A percentile compares a stretch with the other conserved stretches of the same genome.
Evolutionary conservation across 352 stramenopile genomes (phyloP).

Genomic region (Phytophthora foliorum): DNA sequence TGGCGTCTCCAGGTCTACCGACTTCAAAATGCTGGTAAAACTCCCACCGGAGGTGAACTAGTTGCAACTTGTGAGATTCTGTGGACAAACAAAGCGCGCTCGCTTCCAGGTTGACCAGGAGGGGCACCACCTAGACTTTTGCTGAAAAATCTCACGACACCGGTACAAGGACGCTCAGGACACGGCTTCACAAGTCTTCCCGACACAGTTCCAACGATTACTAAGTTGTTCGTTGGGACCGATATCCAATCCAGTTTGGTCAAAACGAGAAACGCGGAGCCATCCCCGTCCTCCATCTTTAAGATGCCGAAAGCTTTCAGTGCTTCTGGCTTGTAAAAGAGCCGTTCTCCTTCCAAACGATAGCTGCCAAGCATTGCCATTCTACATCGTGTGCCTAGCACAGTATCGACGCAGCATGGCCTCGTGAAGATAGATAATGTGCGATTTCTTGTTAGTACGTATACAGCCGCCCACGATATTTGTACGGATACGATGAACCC

Average conservation of each 20-base stretch:
- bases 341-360: not conserved
- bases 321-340: constrained; percentile 21
- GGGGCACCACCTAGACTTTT: constrained; percentile 8
- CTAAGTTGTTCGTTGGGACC: constrained; percentile 7
- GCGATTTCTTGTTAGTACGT: not conserved
- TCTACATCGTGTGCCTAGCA: constrained; percentile 16
- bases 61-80: not conserved
- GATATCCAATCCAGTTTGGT: constrained; percentile 21
- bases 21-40: not conserved
- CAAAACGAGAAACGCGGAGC: constrained; percentile 17
- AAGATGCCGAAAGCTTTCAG: constrained; percentile 34
- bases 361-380: constrained; percentile 29
- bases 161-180: not conserved
- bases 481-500: constrained; percentile 21
- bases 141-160: constrained; percentile 12
- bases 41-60: not conserved
- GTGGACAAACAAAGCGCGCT: not conserved
- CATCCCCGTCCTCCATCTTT: constrained; percentile 16
- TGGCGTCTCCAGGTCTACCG: too few species aligned
- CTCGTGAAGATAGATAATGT: constrained; percentile 8
- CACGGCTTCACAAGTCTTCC: constrained; percentile 18
- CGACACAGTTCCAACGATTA: constrained; percentile 14
- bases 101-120: too few species aligned
- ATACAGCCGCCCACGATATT: not conserved
- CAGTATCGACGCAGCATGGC: constrained; percentile 21